Evolutionary conservation across 805 yeast species (phyloP), one percentile per base, ranked within the genome.

Genomic region (Candida sakaeoensis): DNA sequence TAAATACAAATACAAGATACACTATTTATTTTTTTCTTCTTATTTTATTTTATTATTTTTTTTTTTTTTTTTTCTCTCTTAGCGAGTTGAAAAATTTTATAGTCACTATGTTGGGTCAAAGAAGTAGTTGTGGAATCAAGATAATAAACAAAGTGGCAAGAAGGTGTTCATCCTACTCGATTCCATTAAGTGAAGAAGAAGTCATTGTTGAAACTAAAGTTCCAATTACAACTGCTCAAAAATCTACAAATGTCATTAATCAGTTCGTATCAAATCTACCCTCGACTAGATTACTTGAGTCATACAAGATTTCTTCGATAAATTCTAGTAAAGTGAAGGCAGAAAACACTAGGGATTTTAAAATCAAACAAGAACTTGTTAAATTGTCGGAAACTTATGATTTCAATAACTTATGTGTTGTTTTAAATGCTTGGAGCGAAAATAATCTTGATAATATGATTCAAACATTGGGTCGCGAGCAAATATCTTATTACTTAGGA

Each of bases 111-210:
- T 22, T 33, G 24, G 21, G 22, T 23, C 36, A 5, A 23, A 26
- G 39, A 9, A 16, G 26, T 18, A 15, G 15, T 35, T 12, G 18
- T 35, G 38, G 38, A 5, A 19, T 36, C 2, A 36, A 27, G 18
- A 5, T 17, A 3, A 4, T 19, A 8, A 19, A 17, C 4, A 34
- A 25, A 19, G 31, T 25, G 5, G 24, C 17, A 10, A 24, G 26
- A 6, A 34, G 25, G 12, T 36, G 40, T 30, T 40, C 46, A 12
- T 34, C 43, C 8, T 31, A 22, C 12, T 36, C 53, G 5, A 34
- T 46, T 4, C 29, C 43, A 6, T 28, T 49, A 25, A 40, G 37
- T 31, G 53, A 42, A 9, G 51, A 47, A 19, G 28, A 38, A 5
- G n/a, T n/a, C n/a, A 29, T 19, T 10, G 14, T 33, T 13, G 34